Base-by-base conservation (phyloP, 208 protist genomes). In the Wallacemonas sp. region DNA sequence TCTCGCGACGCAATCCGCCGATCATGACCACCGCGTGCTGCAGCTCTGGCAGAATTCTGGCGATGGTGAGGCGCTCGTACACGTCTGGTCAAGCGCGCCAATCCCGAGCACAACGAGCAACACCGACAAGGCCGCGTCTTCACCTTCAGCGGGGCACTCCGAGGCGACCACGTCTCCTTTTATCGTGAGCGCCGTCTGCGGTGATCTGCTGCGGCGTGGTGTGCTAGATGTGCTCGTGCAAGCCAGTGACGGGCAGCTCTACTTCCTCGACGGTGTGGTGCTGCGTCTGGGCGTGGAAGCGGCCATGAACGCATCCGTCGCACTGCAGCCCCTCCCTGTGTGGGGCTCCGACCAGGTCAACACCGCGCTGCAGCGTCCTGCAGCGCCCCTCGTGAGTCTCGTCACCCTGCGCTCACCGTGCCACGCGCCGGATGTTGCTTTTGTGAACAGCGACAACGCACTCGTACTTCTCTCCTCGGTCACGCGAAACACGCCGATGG, bases 161-260 rank as follows among this genome's bases (percentile, higher is more conserved):
- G 41, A 17, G 36, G 5, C 26, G 6, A 6, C 12, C 36, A 41
- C 36, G 9, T 6, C 36, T 8, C 55, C 55, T 27, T 62, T 26
- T 30, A 75, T 91, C 61, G 78, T 91, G 12, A 83, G 84, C 41
- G 77, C 78, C 3, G 31, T 82, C 19, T 66, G 65, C 38, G 84
- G 66, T 5, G 84, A 91, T 53, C 30, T 83, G 21, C 54, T 79
- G 0, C 62, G 68, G 2, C 49, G 60, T 30, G 84, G 84, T 2
- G 55, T 62, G 30, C 42, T 84, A 0, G 81, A 86, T 45, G 39
- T 86, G 27, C 12, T 86, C 3, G 44, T 88, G 24, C 81, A 88
- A 55, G 66, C 62, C 19, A 71, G 68, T 45, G 44, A 86, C 61
- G 84, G 76, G 5, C 39, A 22, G 12, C 36, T 91, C 8, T 81